phyloP scores from a whole-genome alignment of 164 flowering plant genomes.

The Stephania yunnanensis region DNA sequence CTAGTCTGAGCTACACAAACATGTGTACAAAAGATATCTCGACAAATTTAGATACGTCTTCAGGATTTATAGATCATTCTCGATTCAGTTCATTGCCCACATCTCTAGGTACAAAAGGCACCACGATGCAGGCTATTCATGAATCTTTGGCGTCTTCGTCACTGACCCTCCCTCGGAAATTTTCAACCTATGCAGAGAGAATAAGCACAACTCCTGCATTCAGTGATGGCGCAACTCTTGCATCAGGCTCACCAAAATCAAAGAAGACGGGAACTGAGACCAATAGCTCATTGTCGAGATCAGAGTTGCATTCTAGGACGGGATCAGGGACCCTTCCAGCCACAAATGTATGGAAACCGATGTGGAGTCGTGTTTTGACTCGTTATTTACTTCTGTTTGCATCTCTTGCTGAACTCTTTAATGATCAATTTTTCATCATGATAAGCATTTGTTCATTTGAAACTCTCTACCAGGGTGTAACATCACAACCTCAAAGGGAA shows the following conservation, averaged over 20 bases:
- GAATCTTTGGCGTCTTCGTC: slow-evolving; percentile 48
- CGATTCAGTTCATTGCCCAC: slow-evolving; percentile 38
- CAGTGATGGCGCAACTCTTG: slow-evolving; percentile 48
- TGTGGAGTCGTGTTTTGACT: neutral
- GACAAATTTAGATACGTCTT: slow-evolving; percentile 41
- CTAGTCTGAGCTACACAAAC: slow-evolving; percentile 32
- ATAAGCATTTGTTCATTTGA: neutral
- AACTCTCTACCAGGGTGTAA: slow-evolving; percentile 20
- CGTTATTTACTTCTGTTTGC: neutral
- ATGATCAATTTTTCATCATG: neutral
- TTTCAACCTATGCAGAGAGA: slow-evolving; percentile 87
- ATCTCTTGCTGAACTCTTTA: neutral
- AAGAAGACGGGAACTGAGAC: slow-evolving; percentile 91
- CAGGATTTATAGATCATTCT: slow-evolving; percentile 38
- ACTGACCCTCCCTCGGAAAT: slow-evolving; percentile 44
- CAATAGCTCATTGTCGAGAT: slow-evolving; percentile 44
- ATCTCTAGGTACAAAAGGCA: slow-evolving; percentile 36
- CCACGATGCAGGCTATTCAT: slow-evolving; percentile 31
- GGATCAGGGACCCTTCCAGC: slow-evolving; percentile 37
- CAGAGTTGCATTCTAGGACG: slow-evolving; percentile 36
- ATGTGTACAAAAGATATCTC: slow-evolving; percentile 40
- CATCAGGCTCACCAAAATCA: slow-evolving; percentile 75
- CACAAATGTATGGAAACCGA: slow-evolving; percentile 40
- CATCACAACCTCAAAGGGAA: slow-evolving; percentile 32
- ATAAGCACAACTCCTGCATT: slow-evolving; percentile 65